Evolutionary conservation across 2,329 filamentous ascomycete species (phyloP).

Genomic region (Chrysoporthe deuterocubensis): DNA sequence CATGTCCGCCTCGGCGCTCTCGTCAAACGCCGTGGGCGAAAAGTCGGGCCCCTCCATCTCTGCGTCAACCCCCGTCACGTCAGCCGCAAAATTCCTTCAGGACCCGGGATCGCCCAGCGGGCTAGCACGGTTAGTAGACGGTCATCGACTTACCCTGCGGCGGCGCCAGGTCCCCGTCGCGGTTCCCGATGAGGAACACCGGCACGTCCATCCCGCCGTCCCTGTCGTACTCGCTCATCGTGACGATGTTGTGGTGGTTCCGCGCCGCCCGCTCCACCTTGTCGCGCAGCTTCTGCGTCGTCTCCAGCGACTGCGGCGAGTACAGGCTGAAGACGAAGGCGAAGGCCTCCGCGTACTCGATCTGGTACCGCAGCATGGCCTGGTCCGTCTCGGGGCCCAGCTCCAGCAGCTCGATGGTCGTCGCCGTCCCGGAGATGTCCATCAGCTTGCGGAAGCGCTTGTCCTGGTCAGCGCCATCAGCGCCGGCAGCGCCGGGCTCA

Average conservation of each 20-base stretch:
- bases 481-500: constrained; percentile 16
- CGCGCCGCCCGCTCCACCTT: constrained; percentile 25
- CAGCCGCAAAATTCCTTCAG: constrained; percentile 5
- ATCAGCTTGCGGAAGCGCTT: constrained; percentile 28
- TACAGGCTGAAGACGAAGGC: constrained; percentile 30
- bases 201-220: constrained; percentile 25
- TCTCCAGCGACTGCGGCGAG: constrained; percentile 28
- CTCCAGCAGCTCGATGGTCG: constrained; percentile 27
- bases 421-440: constrained; percentile 27
- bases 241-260: constrained; percentile 30
- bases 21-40: constrained; percentile 23
- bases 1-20: constrained; percentile 29
- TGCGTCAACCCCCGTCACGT: neutral
- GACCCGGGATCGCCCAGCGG: no score
- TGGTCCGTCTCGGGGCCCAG: constrained; percentile 27
- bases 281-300: constrained; percentile 25
- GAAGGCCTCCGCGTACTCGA: constrained; percentile 29
- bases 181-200: constrained; percentile 29
- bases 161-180: constrained; percentile 28
- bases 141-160: constrained; percentile 25
- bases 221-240: constrained; percentile 28
- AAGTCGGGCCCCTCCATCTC: constrained; percentile 26
- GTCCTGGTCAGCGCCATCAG: constrained; percentile 20
- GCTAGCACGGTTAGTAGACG: no score
- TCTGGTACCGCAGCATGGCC: constrained; percentile 29